Conservation (phyloP, 1,139 yeast species). For the Martiniozyma asiatica region DNA sequence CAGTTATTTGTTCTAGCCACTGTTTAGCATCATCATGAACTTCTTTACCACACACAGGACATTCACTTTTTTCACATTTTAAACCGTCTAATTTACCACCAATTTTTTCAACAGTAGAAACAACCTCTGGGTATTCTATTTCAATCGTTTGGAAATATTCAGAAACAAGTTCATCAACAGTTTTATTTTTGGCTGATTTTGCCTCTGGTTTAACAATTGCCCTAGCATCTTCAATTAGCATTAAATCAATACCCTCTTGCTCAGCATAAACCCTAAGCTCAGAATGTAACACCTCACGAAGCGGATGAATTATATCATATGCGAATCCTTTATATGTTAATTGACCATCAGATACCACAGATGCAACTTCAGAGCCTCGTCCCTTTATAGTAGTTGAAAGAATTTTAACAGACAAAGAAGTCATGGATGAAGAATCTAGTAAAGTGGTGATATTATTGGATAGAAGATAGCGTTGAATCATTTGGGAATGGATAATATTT, state of each 20-base stretch:
- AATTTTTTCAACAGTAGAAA: slow-evolving; percentile 85
- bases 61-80: no score
- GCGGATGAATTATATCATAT: slow-evolving; percentile 48
- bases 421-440: slow-evolving; percentile 71
- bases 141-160: slow-evolving; percentile 68
- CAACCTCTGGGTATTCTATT: slow-evolving; percentile 77
- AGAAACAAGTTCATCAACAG: slow-evolving; percentile 68
- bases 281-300: slow-evolving; percentile 58
- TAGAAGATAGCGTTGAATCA: slow-evolving; percentile 38
- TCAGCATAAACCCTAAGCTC: slow-evolving; percentile 40
- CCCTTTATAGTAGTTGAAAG: slow-evolving; percentile 82
- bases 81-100: slow-evolving; percentile 49
- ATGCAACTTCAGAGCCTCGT: slow-evolving; percentile 60
- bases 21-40: slow-evolving; percentile 45
- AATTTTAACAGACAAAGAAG: slow-evolving; percentile 68
- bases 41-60: slow-evolving; percentile 41
- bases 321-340: slow-evolving; percentile 20
- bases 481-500: slow-evolving; percentile 34
- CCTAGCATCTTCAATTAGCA: slow-evolving; percentile 5
- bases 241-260: slow-evolving; percentile 10
- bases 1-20: slow-evolving; percentile 72
- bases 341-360: slow-evolving; percentile 35
- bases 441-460: slow-evolving; percentile 40
- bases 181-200: slow-evolving; percentile 43
- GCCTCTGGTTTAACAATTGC: slow-evolving; percentile 5